A percentile compares a stretch with the other conserved stretches of the same genome.
These are phyloP conservation scores for Letharia columbiana DNA, from an alignment of 495 filamentous ascomycete genomes.

Conservation along the genomic window DNA sequence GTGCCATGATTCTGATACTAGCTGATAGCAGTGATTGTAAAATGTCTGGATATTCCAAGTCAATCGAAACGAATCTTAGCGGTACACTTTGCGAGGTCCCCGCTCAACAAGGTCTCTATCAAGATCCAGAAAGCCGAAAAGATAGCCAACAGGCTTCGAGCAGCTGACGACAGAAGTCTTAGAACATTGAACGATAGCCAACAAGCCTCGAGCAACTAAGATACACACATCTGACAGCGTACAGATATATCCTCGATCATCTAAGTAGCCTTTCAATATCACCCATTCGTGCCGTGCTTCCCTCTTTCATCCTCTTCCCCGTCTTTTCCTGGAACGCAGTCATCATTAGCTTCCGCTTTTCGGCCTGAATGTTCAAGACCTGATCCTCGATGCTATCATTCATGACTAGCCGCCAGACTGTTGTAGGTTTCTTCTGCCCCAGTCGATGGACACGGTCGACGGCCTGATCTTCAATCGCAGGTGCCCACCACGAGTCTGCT, in stretches of 20 bases:
- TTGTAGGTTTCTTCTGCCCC: slow-evolving; percentile 70
- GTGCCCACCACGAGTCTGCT: slow-evolving; percentile 86
- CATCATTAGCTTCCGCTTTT: slow-evolving; percentile 71
- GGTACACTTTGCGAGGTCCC: background rate
- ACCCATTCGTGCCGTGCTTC: slow-evolving; percentile 43
- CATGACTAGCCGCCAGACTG: slow-evolving; percentile 76
- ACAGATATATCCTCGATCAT: slow-evolving; percentile 9
- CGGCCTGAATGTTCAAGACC: slow-evolving; percentile 70
- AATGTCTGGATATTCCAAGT: too few species aligned
- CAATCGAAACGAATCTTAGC: too few species aligned
- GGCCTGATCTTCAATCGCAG: slow-evolving; percentile 89
- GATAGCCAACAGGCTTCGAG: background rate
- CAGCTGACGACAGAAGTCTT: background rate
- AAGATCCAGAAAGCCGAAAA: slow-evolving; percentile 1
- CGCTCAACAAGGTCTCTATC: background rate
- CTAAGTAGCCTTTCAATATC: slow-evolving; percentile 51
- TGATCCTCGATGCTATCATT: slow-evolving; percentile 79
- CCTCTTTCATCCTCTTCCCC: slow-evolving; percentile 33
- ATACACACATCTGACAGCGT: background rate
- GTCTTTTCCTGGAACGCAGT: slow-evolving; percentile 63
- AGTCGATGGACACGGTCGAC: slow-evolving; percentile 84
- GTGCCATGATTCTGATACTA: too few species aligned
- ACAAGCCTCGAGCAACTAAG: background rate
- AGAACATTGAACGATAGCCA: background rate
- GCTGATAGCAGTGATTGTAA: too few species aligned